phyloP scores from a whole-genome alignment of 2,329 filamentous ascomycete species.

The Colletotrichum limetticola region DNA sequence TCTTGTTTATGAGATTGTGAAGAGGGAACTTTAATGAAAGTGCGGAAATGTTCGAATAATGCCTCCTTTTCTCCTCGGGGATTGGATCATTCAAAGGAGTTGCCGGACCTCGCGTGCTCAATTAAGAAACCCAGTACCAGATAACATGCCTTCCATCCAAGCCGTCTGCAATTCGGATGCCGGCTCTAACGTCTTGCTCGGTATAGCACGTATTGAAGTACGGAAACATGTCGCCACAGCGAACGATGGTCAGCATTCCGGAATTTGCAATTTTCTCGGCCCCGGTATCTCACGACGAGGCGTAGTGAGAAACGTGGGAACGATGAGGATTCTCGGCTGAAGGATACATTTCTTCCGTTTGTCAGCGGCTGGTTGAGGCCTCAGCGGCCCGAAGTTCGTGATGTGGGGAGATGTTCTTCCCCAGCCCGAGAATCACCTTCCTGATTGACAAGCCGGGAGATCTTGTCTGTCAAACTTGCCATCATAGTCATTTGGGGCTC shows the following conservation, averaged over 20 bases:
- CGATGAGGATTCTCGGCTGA: background rate
- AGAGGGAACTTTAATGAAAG: background rate
- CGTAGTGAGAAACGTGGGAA: background rate
- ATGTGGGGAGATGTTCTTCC: slow-evolving; percentile 38
- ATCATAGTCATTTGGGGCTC: slow-evolving; percentile 36
- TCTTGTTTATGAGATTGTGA: background rate
- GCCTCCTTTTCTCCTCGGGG: background rate
- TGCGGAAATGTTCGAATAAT: background rate
- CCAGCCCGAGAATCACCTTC: slow-evolving; percentile 43
- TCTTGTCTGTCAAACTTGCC: slow-evolving; percentile 42
- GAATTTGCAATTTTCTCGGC: background rate
- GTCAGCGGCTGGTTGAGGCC: slow-evolving; percentile 9
- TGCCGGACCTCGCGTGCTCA: background rate
- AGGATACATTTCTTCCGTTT: slow-evolving; percentile 1
- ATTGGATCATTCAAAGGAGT: background rate
- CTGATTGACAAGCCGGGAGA: slow-evolving; percentile 39
- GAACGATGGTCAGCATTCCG: background rate
- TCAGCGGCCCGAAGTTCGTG: background rate
- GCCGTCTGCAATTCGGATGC: no score
- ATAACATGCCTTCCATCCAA: background rate
- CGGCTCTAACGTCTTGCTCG: background rate
- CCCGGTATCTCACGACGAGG: background rate
- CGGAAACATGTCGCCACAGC: background rate
- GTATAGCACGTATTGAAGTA: background rate
- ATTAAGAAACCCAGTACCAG: background rate